Evolutionary conservation across 2,329 filamentous ascomycete genomes (phyloP), one percentile per base, ranked within the genome.

Genomic region (Ophiostoma ips): DNA sequence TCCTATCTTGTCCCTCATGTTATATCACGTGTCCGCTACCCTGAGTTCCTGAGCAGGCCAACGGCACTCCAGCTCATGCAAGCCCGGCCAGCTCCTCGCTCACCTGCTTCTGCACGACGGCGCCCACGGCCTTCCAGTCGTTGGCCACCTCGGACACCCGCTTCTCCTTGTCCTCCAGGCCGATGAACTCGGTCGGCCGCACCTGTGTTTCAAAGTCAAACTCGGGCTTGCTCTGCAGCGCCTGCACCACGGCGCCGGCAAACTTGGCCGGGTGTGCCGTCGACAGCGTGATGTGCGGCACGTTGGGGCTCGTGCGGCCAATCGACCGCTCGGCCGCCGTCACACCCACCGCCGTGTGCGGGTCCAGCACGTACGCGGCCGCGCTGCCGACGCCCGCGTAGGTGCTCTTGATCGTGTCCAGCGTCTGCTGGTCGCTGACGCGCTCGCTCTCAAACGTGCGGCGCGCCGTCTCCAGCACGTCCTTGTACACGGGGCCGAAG

Each of bases 191-290:
- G 51, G 75, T 64, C 0, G 90, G 90, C 50, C 94, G 72, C 1
- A 96, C 84, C 55, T 83, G 77, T 55, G 73, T 65, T 37, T 77
- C 71, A 62, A 95, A 95, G 58, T 79, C 74, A 59, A 94, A 95
- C 1, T 75, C 80, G n/a, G 74, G 64, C 61, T 85, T 73, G 9
- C 76, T 76, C 55, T 79, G 75, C 53, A 96, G 71, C 0, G 90
- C 88, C 45, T 84, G 64, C 58, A 89, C 83, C 2, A 98, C 90
- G 0, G 89, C 89, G 31, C 79, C 78, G 0, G 84, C 81, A 61
- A 98, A 98, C 66, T 98, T 98, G 54, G 90, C 92, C 0, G 92
- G 90, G 66, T 98, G 92, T 2, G 92, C 92, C 2, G 92, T 98
- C 1, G 89, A 86, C 3, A 98, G 77, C 1, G 87, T 81, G 59